Evolutionary conservation across 2,329 filamentous ascomycete genomes (phyloP), one percentile per base, ranked within the genome.

Genomic region (Aspergillus tanneri): DNA sequence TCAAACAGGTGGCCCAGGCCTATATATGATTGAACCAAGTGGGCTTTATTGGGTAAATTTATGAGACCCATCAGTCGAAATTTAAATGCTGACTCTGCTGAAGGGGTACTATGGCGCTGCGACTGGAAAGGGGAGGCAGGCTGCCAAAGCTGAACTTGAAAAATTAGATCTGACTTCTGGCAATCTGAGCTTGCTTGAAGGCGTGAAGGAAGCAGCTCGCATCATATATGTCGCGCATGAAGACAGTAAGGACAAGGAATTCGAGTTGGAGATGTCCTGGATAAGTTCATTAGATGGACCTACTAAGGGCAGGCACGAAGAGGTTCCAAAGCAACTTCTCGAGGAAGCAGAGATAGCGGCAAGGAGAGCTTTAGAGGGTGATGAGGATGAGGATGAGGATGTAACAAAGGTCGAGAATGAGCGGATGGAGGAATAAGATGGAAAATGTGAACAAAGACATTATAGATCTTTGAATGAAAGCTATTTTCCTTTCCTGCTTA

Each of bases 241-340:
- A 72, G 93, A 99, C 72, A 97, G 92, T 80, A 97, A 97, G 78
- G 93, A 97, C 76, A 99, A 99, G 80, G 93, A 97, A 58, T 99
- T 97, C 66, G 93, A 99, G 83, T 79, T 99, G 51, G 93, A 99
- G 78, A 95, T 99, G 90, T 95, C 89, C 50, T 99, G 93, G 93
- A 88, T 97, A 71, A 96, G 90, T 72, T 83, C 81, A 44, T 73
- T 84, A 39, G 83, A 88, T 57, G 92, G 91, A 4, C 90, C 91
- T 27, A 97, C 91, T 54, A 92, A 95, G 77, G 93, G 93, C 55
- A 84, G 86, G 63, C 93, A 99, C 68, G 81, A 92, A 72, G 90
- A 95, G 73, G 93, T 99, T 49, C 93, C 93, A 48, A 91, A 89
- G 77, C 87, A 90, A 58, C 73, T 99, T 62, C 78, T 86, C 49